Evolutionary conservation across 2,329 filamentous ascomycete species (phyloP).

Genomic region (Xylaria sp.): DNA sequence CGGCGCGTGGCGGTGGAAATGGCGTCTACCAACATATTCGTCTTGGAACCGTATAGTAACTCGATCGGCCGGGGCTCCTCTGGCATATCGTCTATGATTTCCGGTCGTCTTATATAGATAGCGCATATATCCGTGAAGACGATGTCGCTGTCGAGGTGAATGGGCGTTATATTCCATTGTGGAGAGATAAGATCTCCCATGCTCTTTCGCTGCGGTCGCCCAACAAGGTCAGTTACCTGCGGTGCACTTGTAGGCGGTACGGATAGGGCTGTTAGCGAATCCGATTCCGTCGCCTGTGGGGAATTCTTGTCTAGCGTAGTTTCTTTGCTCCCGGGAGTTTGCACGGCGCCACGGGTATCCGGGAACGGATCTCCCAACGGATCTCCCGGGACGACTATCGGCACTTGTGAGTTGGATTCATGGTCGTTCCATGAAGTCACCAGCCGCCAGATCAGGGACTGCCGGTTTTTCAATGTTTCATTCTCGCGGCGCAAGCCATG

Average conservation of each 20-base stretch:
- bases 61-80: neutral
- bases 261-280: neutral
- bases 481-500: neutral
- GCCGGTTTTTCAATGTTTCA: neutral
- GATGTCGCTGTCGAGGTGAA: neutral
- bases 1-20: neutral
- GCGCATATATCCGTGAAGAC: neutral
- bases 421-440: neutral
- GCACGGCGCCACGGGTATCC: neutral
- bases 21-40: neutral
- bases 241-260: neutral
- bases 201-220: neutral
- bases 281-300: neutral
- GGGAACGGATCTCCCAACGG: too few species aligned
- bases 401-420: neutral
- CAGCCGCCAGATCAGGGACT: neutral
- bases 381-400: neutral
- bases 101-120: neutral
- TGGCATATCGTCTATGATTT: neutral
- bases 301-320: neutral
- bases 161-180: neutral
- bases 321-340: neutral
- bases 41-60: constrained; percentile 1
- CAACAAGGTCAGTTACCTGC: neutral
- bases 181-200: neutral